Evolutionary conservation across 805 yeast genomes (phyloP).

Genomic region (Candida germanica): DNA sequence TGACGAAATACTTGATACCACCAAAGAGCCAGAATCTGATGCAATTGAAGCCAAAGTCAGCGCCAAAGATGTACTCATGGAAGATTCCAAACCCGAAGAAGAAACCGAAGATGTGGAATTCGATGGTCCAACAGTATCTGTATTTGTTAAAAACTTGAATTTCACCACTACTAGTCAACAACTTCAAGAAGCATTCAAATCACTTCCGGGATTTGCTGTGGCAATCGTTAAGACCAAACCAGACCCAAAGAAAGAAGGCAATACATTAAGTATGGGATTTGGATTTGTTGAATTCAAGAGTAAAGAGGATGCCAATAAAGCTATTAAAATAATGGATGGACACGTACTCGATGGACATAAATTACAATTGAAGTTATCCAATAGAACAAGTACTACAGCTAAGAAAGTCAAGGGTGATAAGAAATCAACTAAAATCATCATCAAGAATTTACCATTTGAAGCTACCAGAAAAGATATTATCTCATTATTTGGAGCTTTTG

Average conservation of each 20-base stretch:
- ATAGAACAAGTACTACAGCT: conserved; percentile 52
- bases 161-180: conserved; percentile 67
- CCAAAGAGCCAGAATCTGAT: conserved; percentile 23
- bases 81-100: conserved; percentile 9
- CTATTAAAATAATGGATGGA: conserved; percentile 71
- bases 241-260: conserved; percentile 69
- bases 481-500: conserved; percentile 90
- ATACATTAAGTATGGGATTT: conserved; percentile 89
- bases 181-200: conserved; percentile 59
- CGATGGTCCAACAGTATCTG: conserved; percentile 78
- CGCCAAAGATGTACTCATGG: conserved; percentile 44
- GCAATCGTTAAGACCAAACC: conserved; percentile 87
- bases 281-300: conserved; percentile 92
- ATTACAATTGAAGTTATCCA: conserved; percentile 84
- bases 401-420: conserved; percentile 25
- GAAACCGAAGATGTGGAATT: conserved; percentile 25
- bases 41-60: conserved; percentile 46
- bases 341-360: conserved; percentile 84
- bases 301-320: conserved; percentile 72
- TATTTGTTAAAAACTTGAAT: conserved; percentile 89
- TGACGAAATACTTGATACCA: conserved; percentile 29
- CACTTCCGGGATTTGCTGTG: conserved; percentile 73
- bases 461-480: conserved; percentile 90
- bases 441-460: conserved; percentile 96
- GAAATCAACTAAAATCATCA: conserved; percentile 74